Evolutionary conservation across 2,329 filamentous ascomycete genomes (phyloP), one percentile per base, ranked within the genome.

Genomic region (Pseudovirgaria hyperparasitica): DNA sequence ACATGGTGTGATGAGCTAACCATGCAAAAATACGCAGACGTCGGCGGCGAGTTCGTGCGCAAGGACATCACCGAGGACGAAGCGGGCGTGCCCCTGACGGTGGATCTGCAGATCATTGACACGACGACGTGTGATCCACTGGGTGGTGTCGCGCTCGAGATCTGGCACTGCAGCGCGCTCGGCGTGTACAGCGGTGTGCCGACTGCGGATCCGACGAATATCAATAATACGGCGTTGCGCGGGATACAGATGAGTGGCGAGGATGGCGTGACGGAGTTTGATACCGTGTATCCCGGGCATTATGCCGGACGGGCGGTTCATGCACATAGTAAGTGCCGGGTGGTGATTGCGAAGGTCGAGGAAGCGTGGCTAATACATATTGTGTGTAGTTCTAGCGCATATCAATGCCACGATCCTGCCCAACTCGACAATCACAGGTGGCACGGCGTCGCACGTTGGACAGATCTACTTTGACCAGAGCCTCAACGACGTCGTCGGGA

Each of bases 41-140:
- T 70, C 26, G 43, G 47, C 10, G 67, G 65, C 16, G 65, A 70
- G 41, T 56, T 60, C 23, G 46, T 71, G 34, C 57, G 67, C 6
- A 36, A 52, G 17, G 52, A 71, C 34, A 37, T 71, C 15, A 51
- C 53, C n/a, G 63, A 66, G 20, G 51, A 53, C 9, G 56, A 70
- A 43, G 40, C 39, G 15, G 67, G 67, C 22, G 50, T 69, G 22
- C 52, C 58, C 21, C 50, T 67, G 19, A 55, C 59, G n/a, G 39
- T 69, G 12, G 65, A 68, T 39, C 54, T 66, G 36, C 67, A 70
- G 43, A 49, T 71, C 16, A 53, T 70, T 24, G 65, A 71, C 35
- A 58, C 65, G 13, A 48, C 56, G 10, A 64, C 60, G 5, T 72
- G 67, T 50, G 50, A 64, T 41, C 60, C 62, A 8, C 54, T 70